These are phyloP conservation scores for Fusarium newnesense DNA, from an alignment of 2,329 filamentous ascomycete genomes.

Conservation along the genomic window DNA sequence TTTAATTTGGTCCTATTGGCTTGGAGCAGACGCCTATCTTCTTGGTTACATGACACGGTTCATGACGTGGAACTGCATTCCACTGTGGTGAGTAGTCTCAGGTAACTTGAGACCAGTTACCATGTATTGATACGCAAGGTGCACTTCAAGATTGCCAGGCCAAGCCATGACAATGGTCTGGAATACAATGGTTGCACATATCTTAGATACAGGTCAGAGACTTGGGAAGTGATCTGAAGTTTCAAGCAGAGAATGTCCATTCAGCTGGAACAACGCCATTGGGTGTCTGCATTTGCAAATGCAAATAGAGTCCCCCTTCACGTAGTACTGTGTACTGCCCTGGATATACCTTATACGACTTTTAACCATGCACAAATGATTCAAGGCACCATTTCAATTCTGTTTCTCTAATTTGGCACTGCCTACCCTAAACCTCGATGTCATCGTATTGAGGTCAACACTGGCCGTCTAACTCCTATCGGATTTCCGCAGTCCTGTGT, in stretches of 20 bases:
- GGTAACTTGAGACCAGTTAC: neutral
- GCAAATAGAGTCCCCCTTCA: neutral
- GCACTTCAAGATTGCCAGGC: neutral
- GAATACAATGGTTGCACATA: neutral
- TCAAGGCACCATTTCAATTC: neutral
- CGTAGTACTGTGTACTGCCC: neutral
- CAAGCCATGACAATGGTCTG: neutral
- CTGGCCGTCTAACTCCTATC: neutral
- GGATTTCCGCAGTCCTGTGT: neutral
- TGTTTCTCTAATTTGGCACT: neutral
- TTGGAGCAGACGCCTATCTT: neutral
- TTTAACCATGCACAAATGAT: neutral
- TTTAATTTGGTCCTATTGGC: neutral
- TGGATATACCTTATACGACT: neutral
- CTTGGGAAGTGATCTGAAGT: neutral
- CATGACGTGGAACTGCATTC: constrained; percentile 8
- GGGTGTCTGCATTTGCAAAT: neutral
- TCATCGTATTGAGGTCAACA: neutral
- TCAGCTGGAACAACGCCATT: neutral
- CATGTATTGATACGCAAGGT: neutral
- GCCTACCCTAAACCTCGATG: neutral
- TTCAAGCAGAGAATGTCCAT: neutral
- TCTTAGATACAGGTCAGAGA: neutral
- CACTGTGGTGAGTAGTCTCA: neutral
- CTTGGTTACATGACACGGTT: neutral